Percentiles rank a stretch among this genome's conserved stretches.
Conservation (phyloP, 2,329 filamentous ascomycete species). For the Tolypocladium paradoxum region DNA sequence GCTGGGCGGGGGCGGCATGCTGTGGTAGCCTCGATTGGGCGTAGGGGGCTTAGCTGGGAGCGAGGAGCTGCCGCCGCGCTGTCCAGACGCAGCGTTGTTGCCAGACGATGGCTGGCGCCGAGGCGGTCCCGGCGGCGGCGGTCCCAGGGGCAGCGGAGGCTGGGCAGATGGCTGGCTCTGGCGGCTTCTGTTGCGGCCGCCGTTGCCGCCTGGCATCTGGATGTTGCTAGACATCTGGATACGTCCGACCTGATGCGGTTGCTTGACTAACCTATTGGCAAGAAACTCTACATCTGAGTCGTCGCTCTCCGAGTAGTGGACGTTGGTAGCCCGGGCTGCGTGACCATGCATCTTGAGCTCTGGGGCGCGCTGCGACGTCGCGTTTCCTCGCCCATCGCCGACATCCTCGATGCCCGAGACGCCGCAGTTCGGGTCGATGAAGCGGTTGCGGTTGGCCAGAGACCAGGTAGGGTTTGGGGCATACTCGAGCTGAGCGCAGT, state of each 20-base stretch:
- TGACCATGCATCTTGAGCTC: conserved; percentile 23
- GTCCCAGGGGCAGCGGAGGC: conserved; percentile 28
- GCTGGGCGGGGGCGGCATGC: conserved; percentile 16
- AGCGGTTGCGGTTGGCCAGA: conserved; percentile 33
- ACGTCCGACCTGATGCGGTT: conserved; percentile 18
- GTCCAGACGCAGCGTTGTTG: conserved; percentile 5
- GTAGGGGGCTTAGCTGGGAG: conserved; percentile 20
- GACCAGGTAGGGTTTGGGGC: conserved; percentile 39
- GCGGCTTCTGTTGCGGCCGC: conserved; percentile 4
- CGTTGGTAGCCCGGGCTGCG: conserved; percentile 23
- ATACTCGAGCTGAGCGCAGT: conserved; percentile 30
- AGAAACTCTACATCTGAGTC: conserved; percentile 35
- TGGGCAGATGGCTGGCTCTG: conserved; percentile 11
- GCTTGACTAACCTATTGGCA: conserved; percentile 21
- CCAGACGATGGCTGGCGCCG: conserved; percentile 1
- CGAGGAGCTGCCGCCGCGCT: conserved; percentile 10
- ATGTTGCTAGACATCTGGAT: conserved; percentile 31
- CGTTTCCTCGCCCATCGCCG: conserved; percentile 10
- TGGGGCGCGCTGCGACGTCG: conserved; percentile 11
- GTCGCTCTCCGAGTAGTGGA: conserved; percentile 36
- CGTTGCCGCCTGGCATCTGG: conserved; percentile 19
- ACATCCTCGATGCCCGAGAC: conserved; percentile 26
- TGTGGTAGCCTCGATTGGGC: conserved; percentile 13
- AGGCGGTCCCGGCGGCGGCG: conserved; percentile 20
- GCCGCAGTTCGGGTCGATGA: conserved; percentile 34